Base-by-base conservation (phyloP, 306 rosid species). In the Lathyrus tuberosus region DNA sequence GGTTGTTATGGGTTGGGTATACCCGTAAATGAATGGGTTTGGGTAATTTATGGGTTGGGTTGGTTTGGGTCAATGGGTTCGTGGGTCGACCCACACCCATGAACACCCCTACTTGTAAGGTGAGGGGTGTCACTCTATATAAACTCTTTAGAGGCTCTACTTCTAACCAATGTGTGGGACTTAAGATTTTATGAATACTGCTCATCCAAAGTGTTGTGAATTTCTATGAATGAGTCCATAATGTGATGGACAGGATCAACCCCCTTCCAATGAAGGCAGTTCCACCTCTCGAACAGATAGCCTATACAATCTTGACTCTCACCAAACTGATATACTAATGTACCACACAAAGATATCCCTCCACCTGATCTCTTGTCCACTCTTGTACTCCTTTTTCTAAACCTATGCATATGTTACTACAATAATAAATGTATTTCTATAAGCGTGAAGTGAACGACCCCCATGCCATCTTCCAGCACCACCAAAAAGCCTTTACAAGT, bases 361-460 rank as follows among this genome's bases (percentile, higher is more conserved):
- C 42, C 38, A 4, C 22, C 13, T 35, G 46, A 61, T 37, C 14
- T 37, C 47, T 10, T 20, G 44, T 16, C 13, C 66, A 37, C 30
- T 37, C 28, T 37, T 4, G 16, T 35, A 16, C 47, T 15, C 28
- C 11, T 60, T 16, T 61, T 61, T 4, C 30, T 9, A 11, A 37
- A 61, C 46, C n/a, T 61, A 17, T 61, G 66, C 66, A 61, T 61
- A 37, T 10, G 5, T 61, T 17, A 47, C n/a, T 10, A 35, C 26
- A 16, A 37, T 61, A 15, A 17, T 35, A 9, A 5, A 10, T 18
- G 64, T 2, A 9, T 16, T 5, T 61, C 14, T 3, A 41, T 35
- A 37, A 33, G 43, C 24, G 4, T 15, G 26, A 59, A 31, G 24
- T 33, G 44, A 33, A 9, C 65, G 15, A 31, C 9, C 24, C 44